A percentile compares a stretch with the other conserved stretches of the same genome.
phyloP scores from a whole-genome alignment of 108 stramenopile species.

The Nitzschia putrida region DNA sequence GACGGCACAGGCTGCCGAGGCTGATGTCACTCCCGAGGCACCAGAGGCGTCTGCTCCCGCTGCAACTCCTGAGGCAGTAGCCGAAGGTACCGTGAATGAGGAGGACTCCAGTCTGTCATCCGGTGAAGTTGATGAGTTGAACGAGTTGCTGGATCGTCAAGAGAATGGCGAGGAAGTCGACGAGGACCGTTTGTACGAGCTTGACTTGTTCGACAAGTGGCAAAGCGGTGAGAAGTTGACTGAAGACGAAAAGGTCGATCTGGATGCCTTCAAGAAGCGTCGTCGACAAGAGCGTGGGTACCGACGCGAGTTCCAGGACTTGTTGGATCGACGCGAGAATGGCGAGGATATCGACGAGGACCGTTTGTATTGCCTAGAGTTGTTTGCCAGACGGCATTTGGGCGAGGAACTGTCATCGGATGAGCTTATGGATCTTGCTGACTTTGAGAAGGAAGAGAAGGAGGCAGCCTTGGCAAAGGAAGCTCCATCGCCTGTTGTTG shows the following conservation, averaged over 20 bases:
- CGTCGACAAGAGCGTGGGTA: constrained; percentile 10
- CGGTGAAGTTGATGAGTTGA: constrained; percentile 19
- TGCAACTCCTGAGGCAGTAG: no score
- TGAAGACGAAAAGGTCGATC: constrained; percentile 10
- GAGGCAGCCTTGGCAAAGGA: background rate
- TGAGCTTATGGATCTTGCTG: constrained; percentile 7
- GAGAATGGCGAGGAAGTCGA: constrained; percentile 20
- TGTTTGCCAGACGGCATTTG: constrained; percentile 13
- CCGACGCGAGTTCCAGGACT: constrained; percentile 4
- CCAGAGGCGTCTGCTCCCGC: no score
- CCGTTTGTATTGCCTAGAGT: constrained; percentile 2
- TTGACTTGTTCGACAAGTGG: constrained; percentile 32
- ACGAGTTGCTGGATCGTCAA: constrained; percentile 15
- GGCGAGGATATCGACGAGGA: constrained; percentile 17
- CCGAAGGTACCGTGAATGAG: background rate
- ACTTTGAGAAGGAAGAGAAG: constrained; percentile 6
- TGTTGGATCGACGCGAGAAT: constrained; percentile 9
- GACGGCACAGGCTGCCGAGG: no score
- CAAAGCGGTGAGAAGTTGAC: constrained; percentile 23
- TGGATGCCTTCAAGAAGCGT: constrained; percentile 21
- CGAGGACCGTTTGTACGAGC: constrained; percentile 28
- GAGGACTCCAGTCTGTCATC: constrained; percentile 9
- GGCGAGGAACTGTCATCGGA: constrained; percentile 16
- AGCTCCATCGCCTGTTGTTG: background rate
- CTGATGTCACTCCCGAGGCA: no score